These are phyloP conservation scores for Stipa capillata DNA, from an alignment of 176 grass and related monocot genomes.

Conservation along the genomic window DNA sequence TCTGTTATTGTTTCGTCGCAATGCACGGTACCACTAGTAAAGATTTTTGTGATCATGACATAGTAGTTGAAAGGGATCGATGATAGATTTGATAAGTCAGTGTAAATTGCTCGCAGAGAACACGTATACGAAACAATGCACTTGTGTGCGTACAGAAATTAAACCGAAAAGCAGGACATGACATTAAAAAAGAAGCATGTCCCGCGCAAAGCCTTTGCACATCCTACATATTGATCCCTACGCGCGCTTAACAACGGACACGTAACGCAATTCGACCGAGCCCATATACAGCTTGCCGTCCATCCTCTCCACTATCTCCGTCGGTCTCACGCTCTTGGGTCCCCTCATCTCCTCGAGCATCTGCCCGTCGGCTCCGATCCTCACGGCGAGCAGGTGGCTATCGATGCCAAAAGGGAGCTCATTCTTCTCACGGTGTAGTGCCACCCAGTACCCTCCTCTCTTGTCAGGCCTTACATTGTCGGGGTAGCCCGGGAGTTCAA, in stretches of 20 bases:
- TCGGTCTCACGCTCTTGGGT: background rate
- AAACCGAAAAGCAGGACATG: no score
- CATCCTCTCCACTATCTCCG: background rate
- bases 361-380: background rate
- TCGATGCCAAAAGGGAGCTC: background rate
- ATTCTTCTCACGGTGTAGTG: background rate
- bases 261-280: background rate
- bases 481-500: constrained; percentile 17
- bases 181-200: background rate
- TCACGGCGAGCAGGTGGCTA: background rate
- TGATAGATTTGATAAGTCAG: no score
- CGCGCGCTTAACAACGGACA: background rate
- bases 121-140: no score
- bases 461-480: constrained; percentile 18
- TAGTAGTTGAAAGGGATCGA: no score
- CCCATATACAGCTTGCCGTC: background rate
- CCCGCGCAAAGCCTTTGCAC: background rate
- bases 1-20: no score
- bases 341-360: background rate
- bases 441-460: constrained; percentile 26
- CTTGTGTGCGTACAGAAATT: no score
- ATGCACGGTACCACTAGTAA: no score
- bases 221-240: background rate
- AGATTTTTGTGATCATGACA: no score
- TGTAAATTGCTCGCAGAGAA: no score